Evolutionary conservation across 2,329 filamentous ascomycete species (phyloP).

Genomic region (Magnaporthiopsis poae): DNA sequence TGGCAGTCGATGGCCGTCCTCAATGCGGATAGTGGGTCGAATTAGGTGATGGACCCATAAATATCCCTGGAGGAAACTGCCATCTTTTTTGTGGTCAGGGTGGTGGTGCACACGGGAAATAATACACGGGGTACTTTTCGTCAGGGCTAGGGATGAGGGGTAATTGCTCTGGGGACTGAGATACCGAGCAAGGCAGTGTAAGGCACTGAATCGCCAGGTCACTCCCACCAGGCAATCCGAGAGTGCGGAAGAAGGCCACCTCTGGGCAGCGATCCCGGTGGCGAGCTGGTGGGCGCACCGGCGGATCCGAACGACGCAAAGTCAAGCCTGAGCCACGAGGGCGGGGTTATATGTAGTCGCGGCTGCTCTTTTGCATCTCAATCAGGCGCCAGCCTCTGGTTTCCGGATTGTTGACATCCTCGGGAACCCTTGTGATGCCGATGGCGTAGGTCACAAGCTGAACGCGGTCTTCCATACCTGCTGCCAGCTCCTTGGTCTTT

Average conservation of each 20-base stretch:
- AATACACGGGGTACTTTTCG: not conserved
- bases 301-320: no score
- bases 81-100: no score
- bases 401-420: slow-evolving; percentile 94
- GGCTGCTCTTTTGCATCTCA: slow-evolving; percentile 94
- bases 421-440: slow-evolving; percentile 82
- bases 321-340: not conserved
- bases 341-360: slow-evolving; percentile 59
- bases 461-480: slow-evolving; percentile 97
- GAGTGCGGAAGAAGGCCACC: no score
- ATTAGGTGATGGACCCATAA: no score
- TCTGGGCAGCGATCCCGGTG: not conserved
- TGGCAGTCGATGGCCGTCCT: no score
- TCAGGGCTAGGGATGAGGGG: not conserved
- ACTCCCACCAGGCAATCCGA: not conserved
- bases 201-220: not conserved
- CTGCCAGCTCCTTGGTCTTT: slow-evolving; percentile 80
- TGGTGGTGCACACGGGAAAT: not conserved
- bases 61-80: no score
- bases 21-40: no score
- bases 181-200: not conserved
- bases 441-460: slow-evolving; percentile 98
- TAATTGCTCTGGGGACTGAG: not conserved
- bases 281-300: no score
- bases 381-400: slow-evolving; percentile 95